Evolutionary conservation across 1,284 basidiomycete species (phyloP), one percentile per base, ranked within the genome.

Genomic region (Schizopora paradoxa): DNA sequence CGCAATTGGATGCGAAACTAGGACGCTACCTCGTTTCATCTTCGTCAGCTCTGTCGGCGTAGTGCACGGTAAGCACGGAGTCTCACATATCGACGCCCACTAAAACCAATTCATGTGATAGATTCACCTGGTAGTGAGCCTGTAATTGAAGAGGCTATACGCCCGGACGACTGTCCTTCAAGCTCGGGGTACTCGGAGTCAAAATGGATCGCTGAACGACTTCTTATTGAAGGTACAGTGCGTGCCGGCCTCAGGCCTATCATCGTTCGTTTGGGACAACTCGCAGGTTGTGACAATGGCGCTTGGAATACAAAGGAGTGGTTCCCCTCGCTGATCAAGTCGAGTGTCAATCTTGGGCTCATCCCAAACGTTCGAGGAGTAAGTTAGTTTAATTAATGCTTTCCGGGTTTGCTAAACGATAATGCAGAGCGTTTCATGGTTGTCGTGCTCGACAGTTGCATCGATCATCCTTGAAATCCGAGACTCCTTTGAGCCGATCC

Each of bases 21-120:
- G 51, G 4, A 35, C 35, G 4, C 45, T 48, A 1, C 43, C 39
- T 5, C 56, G 58, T 8, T 56, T 66, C 45, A 36, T 67, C 38
- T 68, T 67, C 49, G 57, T 54, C 16, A 63, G 62, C 6, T 63
- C 60, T 5, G 38, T 63, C 5, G 39, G 33, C 1, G 34, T 44
- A 10, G n/a, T 29, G 7, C 34, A 36, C 10, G 18, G 10, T 36
- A 18, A 31, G n/a, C 28, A 31, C 28, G n/a, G n/a, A n/a, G n/a
- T n/a, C n/a, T n/a, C n/a, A n/a, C n/a, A n/a, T n/a, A n/a, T n/a
- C n/a, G n/a, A n/a, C n/a, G n/a, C n/a, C n/a, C n/a, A n/a, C n/a
- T 31, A 8, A 31, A 8, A 31, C 28, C n/a, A 31, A 8, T 31
- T 31, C 10, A 31, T 31, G 10, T 8, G 8, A n/a, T 31, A 31